Evolutionary conservation across 768 basidiomycete species (phyloP).

Genomic region (Boletus eberwhitei): DNA sequence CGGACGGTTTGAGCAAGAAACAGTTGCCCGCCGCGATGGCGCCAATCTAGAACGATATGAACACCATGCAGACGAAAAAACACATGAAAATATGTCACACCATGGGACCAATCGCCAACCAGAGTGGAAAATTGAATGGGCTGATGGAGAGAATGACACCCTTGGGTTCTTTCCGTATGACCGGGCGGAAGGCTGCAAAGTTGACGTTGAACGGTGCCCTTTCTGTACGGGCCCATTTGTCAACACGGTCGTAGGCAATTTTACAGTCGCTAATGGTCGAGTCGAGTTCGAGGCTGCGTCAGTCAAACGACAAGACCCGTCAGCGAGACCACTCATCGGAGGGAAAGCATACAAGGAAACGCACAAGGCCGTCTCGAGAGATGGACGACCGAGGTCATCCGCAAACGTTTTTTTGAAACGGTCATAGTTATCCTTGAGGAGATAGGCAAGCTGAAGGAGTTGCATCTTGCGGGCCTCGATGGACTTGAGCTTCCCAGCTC

Average conservation of each 20-base stretch:
- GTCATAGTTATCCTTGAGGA: constrained; percentile 68
- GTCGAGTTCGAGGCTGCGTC: constrained; percentile 57
- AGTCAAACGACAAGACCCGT: neutral
- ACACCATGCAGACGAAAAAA: neutral
- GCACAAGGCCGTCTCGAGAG: constrained; percentile 54
- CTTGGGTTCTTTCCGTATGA: constrained; percentile 72
- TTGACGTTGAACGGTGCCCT: constrained; percentile 52
- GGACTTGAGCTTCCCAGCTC: constrained; percentile 60
- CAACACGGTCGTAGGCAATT: constrained; percentile 59
- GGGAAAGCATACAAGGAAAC: constrained; percentile 25
- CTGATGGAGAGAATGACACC: constrained; percentile 67
- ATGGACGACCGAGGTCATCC: constrained; percentile 61
- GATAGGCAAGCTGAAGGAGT: constrained; percentile 68
- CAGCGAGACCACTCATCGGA: neutral
- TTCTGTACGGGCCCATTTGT: constrained; percentile 71
- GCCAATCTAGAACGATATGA: constrained; percentile 40
- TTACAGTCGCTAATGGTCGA: constrained; percentile 51
- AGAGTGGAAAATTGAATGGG: constrained; percentile 76
- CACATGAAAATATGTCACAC: constrained; percentile 32
- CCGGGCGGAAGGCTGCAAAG: constrained; percentile 58
- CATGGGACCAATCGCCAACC: constrained; percentile 54
- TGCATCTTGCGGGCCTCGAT: constrained; percentile 72
- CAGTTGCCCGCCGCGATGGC: constrained; percentile 81
- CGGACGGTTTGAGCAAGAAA: constrained; percentile 73
- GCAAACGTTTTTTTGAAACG: constrained; percentile 57